Percentiles rank a stretch among this genome's conserved stretches.
Conservation (phyloP, 2,329 filamentous ascomycete species). For the Colletotrichum spinosum region DNA sequence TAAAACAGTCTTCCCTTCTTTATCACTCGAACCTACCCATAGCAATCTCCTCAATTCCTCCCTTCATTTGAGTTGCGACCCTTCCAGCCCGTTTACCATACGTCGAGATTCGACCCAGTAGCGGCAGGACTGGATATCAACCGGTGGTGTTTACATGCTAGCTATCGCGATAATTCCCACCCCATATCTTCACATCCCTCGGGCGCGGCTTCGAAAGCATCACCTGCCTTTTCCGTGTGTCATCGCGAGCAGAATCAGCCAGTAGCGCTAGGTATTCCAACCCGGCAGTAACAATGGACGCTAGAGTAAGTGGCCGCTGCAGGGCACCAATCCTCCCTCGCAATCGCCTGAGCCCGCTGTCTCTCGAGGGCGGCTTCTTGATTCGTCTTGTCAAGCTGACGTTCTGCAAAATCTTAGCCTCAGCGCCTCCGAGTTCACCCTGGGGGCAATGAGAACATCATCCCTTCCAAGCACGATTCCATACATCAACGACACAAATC, state of each 20-base stretch:
- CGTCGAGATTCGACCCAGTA: constrained; percentile 6
- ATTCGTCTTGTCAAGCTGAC: constrained; percentile 12
- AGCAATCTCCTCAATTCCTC: constrained; percentile 32
- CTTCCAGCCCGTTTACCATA: constrained; percentile 1
- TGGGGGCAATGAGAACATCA: constrained; percentile 75
- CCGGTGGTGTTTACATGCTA: constrained; percentile 29
- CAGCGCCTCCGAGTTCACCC: constrained; percentile 61
- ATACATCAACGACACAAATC: constrained; percentile 89
- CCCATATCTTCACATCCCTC: constrained; percentile 25
- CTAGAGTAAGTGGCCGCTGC: constrained; percentile 37
- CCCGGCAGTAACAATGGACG: constrained; percentile 38
- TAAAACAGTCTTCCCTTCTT: constrained; percentile 32
- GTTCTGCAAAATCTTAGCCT: constrained; percentile 45
- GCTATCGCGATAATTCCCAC: constrained; percentile 28
- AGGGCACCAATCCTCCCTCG: constrained; percentile 21
- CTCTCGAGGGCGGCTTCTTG: constrained; percentile 7
- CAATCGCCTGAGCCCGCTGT: background rate
- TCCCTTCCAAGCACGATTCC: constrained; percentile 65
- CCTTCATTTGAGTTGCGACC: constrained; percentile 24
- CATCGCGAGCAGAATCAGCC: constrained; percentile 25
- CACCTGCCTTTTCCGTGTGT: constrained; percentile 5
- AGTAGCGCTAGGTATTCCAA: constrained; percentile 30
- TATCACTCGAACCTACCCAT: constrained; percentile 14
- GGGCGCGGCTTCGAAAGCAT: constrained; percentile 26
- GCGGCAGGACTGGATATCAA: constrained; percentile 5